Evolutionary conservation across 192 early-diverging fungal genomes (phyloP), one percentile per base, ranked within the genome.

Genomic region (Umbelopsis isabellina): DNA sequence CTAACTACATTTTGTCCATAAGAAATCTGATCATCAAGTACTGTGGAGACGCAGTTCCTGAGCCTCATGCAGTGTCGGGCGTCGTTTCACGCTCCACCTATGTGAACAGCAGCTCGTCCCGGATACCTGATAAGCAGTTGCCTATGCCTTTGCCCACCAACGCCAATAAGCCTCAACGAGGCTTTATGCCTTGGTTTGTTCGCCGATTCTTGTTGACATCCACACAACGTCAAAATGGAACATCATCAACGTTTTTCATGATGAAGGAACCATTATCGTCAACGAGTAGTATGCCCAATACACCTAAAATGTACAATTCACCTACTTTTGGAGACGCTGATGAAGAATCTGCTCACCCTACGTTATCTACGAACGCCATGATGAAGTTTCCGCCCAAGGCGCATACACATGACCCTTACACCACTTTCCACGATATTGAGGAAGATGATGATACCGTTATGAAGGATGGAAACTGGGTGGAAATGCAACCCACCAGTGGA

Each of bases 121-220:
- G 33, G 9, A 25, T 15, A 27, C 27, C 55, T n/a, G 55, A 61
- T 61, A 61, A 25, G 27, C 55, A 61, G 18, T 15, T 35, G 5
- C 55, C 55, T 5, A 4, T 15, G 12, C 12, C 55, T 11, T 13
- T 30, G 18, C 55, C 55, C 13, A 30, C 25, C 4, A n/a, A 16
- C 15, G 25, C 13, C 6, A 25, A 35, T 12, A 30, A 25, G 18
- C 27, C 55, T 0, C 55, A 61, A 18, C 55, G 55, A 30, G 55
- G 55, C 13, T 61, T 61, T 13, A 61, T 61, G 55, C 55, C 55
- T 23, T 61, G 55, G 55, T 61, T 61, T n/a, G 55, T 61, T 18
- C 9, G 55, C 27, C 55, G 55, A 7, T 61, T 61, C 25, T 18
- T 61, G 30, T 16, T 61, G 55, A 61, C 55, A 18, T 61, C 55